Evolutionary conservation across 371 early-diverging fungal genomes (phyloP).

Genomic region (Mortierella sp.): DNA sequence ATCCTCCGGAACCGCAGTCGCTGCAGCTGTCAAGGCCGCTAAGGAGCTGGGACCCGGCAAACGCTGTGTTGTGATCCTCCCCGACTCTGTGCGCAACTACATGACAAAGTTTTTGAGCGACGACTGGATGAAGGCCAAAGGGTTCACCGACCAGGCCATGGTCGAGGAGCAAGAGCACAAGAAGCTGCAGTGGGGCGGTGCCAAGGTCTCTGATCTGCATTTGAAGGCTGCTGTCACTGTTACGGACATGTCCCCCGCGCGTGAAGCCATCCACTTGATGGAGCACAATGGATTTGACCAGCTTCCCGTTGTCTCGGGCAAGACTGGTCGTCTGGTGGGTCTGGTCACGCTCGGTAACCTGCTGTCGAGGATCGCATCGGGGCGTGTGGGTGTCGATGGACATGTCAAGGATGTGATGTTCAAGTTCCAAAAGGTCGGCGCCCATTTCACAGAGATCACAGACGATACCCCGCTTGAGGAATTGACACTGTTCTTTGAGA

Average conservation of each 20-base stretch:
- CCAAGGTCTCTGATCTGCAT: constrained; percentile 84
- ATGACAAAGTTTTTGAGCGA: constrained; percentile 97
- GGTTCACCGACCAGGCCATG: constrained; percentile 77
- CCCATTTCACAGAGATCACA: constrained; percentile 87
- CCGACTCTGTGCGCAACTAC: constrained; percentile 98
- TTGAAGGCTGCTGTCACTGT: constrained; percentile 89
- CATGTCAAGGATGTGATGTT: constrained; percentile 89
- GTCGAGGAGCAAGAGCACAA: constrained; percentile 75
- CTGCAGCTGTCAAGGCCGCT: constrained; percentile 87
- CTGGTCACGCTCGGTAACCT: constrained; percentile 91
- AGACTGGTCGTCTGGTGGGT: constrained; percentile 77
- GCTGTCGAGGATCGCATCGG: constrained; percentile 84
- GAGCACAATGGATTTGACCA: constrained; percentile 93
- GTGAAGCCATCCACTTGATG: constrained; percentile 90
- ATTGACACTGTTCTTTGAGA: constrained; percentile 92
- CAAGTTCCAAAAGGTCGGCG: constrained; percentile 77
- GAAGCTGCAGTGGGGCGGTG: constrained; percentile 83
- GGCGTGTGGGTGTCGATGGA: constrained; percentile 74
- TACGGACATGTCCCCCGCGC: constrained; percentile 70
- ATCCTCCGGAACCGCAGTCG: constrained; percentile 94
- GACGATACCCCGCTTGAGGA: constrained; percentile 84
- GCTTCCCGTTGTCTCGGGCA: constrained; percentile 87
- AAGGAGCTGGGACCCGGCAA: constrained; percentile 88
- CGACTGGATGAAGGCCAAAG: constrained; percentile 92
- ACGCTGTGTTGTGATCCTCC: constrained; percentile 92